Evolutionary conservation across 2,329 filamentous ascomycete genomes (phyloP).

Genomic region (Epichloe festucae): DNA sequence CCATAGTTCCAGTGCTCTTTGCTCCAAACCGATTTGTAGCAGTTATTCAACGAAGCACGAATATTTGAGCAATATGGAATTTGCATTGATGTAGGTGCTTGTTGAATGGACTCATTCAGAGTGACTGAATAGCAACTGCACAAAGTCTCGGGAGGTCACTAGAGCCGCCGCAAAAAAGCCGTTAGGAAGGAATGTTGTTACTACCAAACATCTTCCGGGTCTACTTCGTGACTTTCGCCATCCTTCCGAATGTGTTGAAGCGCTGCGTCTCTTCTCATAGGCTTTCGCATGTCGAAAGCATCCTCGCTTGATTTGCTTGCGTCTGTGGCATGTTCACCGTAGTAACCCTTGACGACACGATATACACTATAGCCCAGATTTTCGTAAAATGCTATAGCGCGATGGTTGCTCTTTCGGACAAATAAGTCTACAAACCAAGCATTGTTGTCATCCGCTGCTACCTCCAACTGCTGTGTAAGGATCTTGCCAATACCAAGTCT

Average conservation of each 20-base stretch:
- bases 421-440: slow-evolving; percentile 96
- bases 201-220: slow-evolving; percentile 76
- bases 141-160: background rate
- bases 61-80: too few relatives aligned
- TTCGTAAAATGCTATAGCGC: slow-evolving; percentile 80
- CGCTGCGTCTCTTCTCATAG: slow-evolving; percentile 67
- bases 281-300: slow-evolving; percentile 94
- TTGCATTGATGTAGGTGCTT: background rate
- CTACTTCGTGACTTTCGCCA: slow-evolving; percentile 66
- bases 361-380: slow-evolving; percentile 88
- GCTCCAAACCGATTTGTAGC: too few relatives aligned
- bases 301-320: slow-evolving; percentile 59
- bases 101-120: background rate
- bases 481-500: slow-evolving; percentile 77
- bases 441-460: slow-evolving; percentile 66
- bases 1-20: too few relatives aligned
- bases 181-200: background rate
- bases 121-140: background rate
- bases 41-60: too few relatives aligned
- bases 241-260: slow-evolving; percentile 65
- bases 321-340: slow-evolving; percentile 66
- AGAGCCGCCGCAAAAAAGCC: background rate
- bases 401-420: slow-evolving; percentile 75
- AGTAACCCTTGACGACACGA: slow-evolving; percentile 80
- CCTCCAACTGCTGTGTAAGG: slow-evolving; percentile 69